These are phyloP conservation scores for Rhododendron ovatum DNA, from an alignment of 148 eudicot species.

Conservation along the genomic window DNA sequence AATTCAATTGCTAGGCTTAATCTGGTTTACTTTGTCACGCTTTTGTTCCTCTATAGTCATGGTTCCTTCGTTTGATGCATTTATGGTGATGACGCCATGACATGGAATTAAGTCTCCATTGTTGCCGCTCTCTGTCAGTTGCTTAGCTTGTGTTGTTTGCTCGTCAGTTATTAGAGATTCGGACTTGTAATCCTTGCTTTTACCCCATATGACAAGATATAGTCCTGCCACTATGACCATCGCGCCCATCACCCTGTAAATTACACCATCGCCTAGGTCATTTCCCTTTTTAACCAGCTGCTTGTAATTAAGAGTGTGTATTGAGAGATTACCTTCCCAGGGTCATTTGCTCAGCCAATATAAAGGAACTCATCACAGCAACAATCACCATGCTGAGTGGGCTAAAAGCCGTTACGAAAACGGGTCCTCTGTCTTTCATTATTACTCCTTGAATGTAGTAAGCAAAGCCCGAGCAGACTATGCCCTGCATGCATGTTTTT, in stretches of 20 bases:
- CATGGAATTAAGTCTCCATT: slow-evolving; percentile 9
- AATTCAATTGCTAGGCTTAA: background rate
- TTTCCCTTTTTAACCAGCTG: slow-evolving; percentile 1
- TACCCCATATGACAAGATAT: slow-evolving; percentile 71
- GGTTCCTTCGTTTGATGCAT: slow-evolving; percentile 11
- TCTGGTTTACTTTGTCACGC: slow-evolving; percentile 5
- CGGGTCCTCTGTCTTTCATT: slow-evolving; percentile 88
- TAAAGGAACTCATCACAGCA: slow-evolving; percentile 63
- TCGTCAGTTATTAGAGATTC: slow-evolving; percentile 17
- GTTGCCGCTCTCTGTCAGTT: slow-evolving; percentile 13
- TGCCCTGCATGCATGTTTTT: slow-evolving; percentile 45
- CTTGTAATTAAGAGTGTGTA: background rate
- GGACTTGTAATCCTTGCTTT: slow-evolving; percentile 47
- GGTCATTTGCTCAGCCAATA: slow-evolving; percentile 69
- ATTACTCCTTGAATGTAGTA: slow-evolving; percentile 86
- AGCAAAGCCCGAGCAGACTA: slow-evolving; percentile 75
- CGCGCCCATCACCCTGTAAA: slow-evolving; percentile 59
- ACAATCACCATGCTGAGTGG: slow-evolving; percentile 88
- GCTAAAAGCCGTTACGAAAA: slow-evolving; percentile 86
- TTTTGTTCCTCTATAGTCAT: background rate
- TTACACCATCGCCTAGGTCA: slow-evolving; percentile 2
- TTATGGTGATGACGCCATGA: slow-evolving; percentile 22
- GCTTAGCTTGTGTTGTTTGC: slow-evolving; percentile 22
- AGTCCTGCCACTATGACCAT: slow-evolving; percentile 50
- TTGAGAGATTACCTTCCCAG: slow-evolving; percentile 64